A percentile compares a stretch with the other conserved stretches of the same genome.
phyloP scores from a whole-genome alignment of 768 basidiomycete genomes.

The Suillus luteus region DNA sequence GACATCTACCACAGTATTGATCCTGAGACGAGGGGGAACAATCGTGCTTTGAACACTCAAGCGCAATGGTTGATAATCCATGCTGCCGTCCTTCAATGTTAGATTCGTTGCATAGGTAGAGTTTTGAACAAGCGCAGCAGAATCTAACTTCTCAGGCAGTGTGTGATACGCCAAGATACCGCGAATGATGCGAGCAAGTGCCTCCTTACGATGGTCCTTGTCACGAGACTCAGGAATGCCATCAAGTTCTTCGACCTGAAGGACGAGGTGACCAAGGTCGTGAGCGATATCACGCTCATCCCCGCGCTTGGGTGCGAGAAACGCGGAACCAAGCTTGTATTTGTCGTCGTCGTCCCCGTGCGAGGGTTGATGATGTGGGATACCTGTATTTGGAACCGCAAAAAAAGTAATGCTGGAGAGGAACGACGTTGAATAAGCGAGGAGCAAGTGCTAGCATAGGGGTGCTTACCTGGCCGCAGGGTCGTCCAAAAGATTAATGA shows the following conservation, averaged over 20 bases:
- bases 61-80: conserved; percentile 48
- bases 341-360: conserved; percentile 5
- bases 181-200: conserved; percentile 54
- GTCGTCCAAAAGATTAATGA: conserved; percentile 41
- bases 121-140: conserved; percentile 48
- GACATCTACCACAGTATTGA: conserved; percentile 55
- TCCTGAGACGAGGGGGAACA: conserved; percentile 36
- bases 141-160: conserved; percentile 42
- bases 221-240: conserved; percentile 43
- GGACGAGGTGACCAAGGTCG: conserved; percentile 17
- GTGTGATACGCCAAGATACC: conserved; percentile 61
- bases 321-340: neutral
- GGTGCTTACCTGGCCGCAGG: conserved; percentile 36
- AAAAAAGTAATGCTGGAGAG: conserved; percentile 54
- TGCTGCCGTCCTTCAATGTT: conserved; percentile 40
- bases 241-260: conserved; percentile 39
- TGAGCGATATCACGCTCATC: conserved; percentile 13
- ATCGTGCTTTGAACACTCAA: conserved; percentile 39
- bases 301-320: conserved; percentile 7
- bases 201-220: conserved; percentile 53
- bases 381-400: conserved; percentile 49
- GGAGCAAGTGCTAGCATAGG: too few species aligned
- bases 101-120: conserved; percentile 55
- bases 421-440: conserved; percentile 2
- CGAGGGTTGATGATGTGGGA: conserved; percentile 32